Conservation (phyloP, 306 rosid genomes). For the Fragaria iinumae region DNA sequence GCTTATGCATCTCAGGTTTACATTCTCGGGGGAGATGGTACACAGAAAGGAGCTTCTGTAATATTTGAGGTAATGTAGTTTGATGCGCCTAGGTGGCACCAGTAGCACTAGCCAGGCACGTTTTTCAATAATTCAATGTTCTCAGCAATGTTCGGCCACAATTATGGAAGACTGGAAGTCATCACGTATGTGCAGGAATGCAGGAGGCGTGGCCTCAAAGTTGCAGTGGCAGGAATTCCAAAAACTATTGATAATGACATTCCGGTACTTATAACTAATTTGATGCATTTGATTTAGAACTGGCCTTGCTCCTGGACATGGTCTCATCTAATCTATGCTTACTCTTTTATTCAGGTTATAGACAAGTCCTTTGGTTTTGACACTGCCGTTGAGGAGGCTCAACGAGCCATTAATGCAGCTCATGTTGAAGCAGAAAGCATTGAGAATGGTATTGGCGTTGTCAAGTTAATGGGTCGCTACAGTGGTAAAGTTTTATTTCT, state of each 20-base stretch:
- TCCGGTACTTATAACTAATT: conserved; percentile 29
- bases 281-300: not conserved
- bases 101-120: not conserved
- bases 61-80: conserved; percentile 42
- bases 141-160: not conserved
- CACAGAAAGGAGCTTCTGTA: conserved; percentile 50
- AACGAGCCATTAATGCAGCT: conserved; percentile 61
- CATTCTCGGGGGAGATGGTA: conserved; percentile 55
- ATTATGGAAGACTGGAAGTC: too few species aligned
- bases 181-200: conserved; percentile 34
- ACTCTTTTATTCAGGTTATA: conserved; percentile 37
- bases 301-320: not conserved
- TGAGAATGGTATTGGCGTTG: conserved; percentile 68
- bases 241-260: conserved; percentile 59
- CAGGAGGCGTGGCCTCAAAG: conserved; percentile 52
- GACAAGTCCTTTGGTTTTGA: conserved; percentile 64
- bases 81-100: conserved; percentile 1
- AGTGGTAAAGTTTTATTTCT: conserved; percentile 53
- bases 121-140: not conserved
- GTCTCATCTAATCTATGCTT: not conserved
- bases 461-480: conserved; percentile 73
- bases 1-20: conserved; percentile 34
- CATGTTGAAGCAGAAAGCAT: conserved; percentile 70
- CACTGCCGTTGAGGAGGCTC: conserved; percentile 67
- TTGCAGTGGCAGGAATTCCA: conserved; percentile 60